Evolutionary conservation across 129 eudicot genomes (phyloP), one percentile per base, ranked within the genome.

Genomic region (Gnaphalium uliginosum): DNA sequence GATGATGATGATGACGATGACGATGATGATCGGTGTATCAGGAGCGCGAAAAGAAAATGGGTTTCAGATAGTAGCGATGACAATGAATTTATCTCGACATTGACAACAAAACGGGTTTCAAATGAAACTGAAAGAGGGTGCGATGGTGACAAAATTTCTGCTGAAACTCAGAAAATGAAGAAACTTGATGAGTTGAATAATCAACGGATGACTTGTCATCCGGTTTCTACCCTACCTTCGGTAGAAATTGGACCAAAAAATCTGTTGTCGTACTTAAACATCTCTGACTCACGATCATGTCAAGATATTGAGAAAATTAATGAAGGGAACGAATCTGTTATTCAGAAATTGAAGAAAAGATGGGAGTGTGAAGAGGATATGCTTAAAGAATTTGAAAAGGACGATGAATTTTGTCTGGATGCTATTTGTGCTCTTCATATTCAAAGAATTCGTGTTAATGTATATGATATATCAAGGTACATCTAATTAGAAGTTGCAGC

Each of bases 1-100:
- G 32, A 22, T 21, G 66, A 8, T 10, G 32, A 11, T 4, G 13
- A 58, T 22, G 64, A 58, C 6, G 64, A 58, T 24, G 60, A 60
- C 7, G 66, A 60, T 60, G 66, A 60, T 60, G 66, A 60, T 60
- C 66, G 25, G 66, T 60, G 17, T 10, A 24, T 23, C 29, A 21
- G 17, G 30, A 23, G 17, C 11, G 2, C 13, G 17, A 60, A 60
- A 60, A 60, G 66, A 60, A 60, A 60, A 24, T 14, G 66, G 29
- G 66, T 60, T 24, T 25, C 66, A 2, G 25, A 60, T 60, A 22
- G 5, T 24, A 60, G 66, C 13, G 32, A 60, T 60, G 66, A 60
- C 15, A 25, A 60, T 25, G 15, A 60, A 21, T 25, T 60, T 59
- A 59, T 59, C 66, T 60, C 66, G 11, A 25, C 25, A 24, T 24